A percentile compares a stretch with the other conserved stretches of the same genome.
Evolutionary conservation across 176 grass and related monocot species (phyloP).

Genomic region (Raddia guianensis): DNA sequence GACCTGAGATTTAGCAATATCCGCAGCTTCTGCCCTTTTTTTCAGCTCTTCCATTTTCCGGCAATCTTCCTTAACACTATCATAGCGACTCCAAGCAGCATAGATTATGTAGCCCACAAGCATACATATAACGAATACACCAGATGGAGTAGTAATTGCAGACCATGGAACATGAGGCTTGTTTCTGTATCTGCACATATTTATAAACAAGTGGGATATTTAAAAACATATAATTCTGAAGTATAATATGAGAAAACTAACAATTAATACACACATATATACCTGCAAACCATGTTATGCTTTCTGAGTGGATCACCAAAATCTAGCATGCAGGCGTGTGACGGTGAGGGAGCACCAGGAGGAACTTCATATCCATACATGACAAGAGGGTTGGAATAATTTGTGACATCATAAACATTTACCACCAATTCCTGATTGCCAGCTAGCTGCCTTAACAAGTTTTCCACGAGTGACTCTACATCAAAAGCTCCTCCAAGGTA

Average conservation of each 20-base stretch:
- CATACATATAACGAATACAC: constrained; percentile 74
- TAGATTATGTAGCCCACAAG: constrained; percentile 81
- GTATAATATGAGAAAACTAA: constrained; percentile 33
- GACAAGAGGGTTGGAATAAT: constrained; percentile 74
- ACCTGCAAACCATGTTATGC: constrained; percentile 97
- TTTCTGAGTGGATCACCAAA: constrained; percentile 94
- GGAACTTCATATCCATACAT: constrained; percentile 93
- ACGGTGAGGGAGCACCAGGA: constrained; percentile 58
- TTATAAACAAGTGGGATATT: constrained; percentile 28
- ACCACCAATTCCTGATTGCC: constrained; percentile 94
- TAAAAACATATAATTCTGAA: constrained; percentile 16
- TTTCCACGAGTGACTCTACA: constrained; percentile 96
- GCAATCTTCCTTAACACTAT: constrained; percentile 93
- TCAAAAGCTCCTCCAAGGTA: constrained; percentile 97
- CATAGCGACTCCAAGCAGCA: constrained; percentile 92
- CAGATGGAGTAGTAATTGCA: constrained; percentile 73
- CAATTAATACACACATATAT: constrained; percentile 4
- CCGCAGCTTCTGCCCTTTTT: constrained; percentile 86
- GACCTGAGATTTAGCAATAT: constrained; percentile 99
- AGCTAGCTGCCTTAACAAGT: constrained; percentile 85
- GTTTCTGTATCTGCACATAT: constrained; percentile 73
- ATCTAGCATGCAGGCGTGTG: constrained; percentile 73
- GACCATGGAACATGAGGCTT: constrained; percentile 67
- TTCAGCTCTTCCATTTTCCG: constrained; percentile 90
- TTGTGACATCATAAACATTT: constrained; percentile 96